phyloP scores from a whole-genome alignment of 2,329 filamentous ascomycete species.

The Didymellaceae sp. region DNA sequence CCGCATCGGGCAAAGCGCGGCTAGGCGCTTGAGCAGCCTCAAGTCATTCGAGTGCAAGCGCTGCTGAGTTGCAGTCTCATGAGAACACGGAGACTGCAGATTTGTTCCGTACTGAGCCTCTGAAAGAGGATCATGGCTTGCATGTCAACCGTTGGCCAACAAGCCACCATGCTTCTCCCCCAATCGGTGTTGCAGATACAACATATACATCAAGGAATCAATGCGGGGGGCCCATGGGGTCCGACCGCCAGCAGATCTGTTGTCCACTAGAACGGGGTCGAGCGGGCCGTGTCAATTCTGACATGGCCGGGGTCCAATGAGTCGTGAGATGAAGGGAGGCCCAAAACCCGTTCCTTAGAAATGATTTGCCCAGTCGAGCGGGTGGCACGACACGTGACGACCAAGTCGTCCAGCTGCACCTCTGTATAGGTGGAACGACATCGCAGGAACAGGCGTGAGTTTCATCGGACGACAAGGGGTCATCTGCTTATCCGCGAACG shows the following conservation, averaged over 20 bases:
- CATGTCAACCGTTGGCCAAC: background rate
- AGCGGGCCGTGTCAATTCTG: constrained; percentile 4
- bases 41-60: constrained; percentile 4
- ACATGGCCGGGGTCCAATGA: constrained; percentile 11
- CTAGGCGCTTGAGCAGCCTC: constrained; percentile 6
- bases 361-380: too few species aligned
- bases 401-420: background rate
- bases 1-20: constrained; percentile 4
- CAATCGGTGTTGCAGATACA: constrained; percentile 7
- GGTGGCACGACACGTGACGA: constrained; percentile 4
- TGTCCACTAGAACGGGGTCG: constrained; percentile 16
- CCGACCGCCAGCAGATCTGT: constrained; percentile 4
- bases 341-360: background rate
- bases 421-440: constrained; percentile 8
- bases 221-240: constrained; percentile 15
- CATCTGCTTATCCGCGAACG: constrained; percentile 17
- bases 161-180: background rate
- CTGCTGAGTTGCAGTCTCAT: background rate
- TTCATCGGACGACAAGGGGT: constrained; percentile 3
- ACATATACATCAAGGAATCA: background rate
- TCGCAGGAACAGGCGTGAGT: constrained; percentile 1
- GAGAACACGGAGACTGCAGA: constrained; percentile 1
- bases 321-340: background rate
- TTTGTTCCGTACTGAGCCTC: constrained; percentile 1
- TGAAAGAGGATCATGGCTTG: constrained; percentile 2